These are phyloP conservation scores for Rhodotorula sphaerocarpa DNA, from an alignment of 768 basidiomycete genomes.

Conservation along the genomic window DNA sequence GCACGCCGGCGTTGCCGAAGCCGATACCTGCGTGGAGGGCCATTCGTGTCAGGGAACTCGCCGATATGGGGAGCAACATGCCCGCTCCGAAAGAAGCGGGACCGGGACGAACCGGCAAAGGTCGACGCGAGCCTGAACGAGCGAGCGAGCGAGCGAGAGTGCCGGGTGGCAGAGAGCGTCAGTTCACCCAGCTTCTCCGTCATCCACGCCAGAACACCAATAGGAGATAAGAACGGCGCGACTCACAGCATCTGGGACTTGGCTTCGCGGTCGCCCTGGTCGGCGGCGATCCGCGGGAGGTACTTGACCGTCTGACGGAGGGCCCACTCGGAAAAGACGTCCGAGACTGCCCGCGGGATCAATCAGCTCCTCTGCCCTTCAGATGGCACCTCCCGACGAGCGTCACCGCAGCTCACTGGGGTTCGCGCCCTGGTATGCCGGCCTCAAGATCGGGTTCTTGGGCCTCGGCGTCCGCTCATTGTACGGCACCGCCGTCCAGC, in stretches of 20 bases:
- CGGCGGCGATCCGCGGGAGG: constrained; percentile 70
- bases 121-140: constrained; percentile 68
- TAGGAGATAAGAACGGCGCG: background rate
- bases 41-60: no score
- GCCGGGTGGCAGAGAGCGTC: background rate
- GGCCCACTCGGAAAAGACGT: constrained; percentile 90
- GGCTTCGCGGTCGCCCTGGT: constrained; percentile 70
- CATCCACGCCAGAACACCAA: no score
- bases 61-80: no score
- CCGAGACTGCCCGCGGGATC: constrained; percentile 51
- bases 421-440: constrained; percentile 88
- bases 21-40: constrained; percentile 8
- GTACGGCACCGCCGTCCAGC: constrained; percentile 90
- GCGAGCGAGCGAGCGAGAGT: background rate
- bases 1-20: constrained; percentile 67
- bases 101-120: constrained; percentile 73
- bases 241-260: constrained; percentile 69
- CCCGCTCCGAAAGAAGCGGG: no score
- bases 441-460: constrained; percentile 76
- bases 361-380: background rate
- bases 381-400: background rate
- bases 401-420: constrained; percentile 46
- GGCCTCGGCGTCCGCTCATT: constrained; percentile 83
- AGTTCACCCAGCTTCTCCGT: background rate
- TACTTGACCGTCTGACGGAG: constrained; percentile 78